Evolutionary conservation across 2,329 filamentous ascomycete species (phyloP).

Genomic region (Scytalidium sp.): DNA sequence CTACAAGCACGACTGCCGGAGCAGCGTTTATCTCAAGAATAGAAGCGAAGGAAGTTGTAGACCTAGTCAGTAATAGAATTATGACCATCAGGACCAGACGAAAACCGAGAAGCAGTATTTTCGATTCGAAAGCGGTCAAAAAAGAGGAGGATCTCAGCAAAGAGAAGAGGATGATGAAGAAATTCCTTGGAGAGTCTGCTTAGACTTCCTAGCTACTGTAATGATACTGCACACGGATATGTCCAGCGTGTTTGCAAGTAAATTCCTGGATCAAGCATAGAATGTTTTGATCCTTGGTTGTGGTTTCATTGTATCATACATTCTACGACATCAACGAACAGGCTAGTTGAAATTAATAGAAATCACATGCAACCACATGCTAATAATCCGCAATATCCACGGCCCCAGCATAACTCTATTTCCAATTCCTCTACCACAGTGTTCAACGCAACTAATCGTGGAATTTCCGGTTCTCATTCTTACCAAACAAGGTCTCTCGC

Average conservation of each 20-base stretch:
- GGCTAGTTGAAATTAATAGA: not conserved
- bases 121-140: constrained; percentile 16
- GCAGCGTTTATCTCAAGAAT: constrained; percentile 69
- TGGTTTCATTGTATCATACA: constrained; percentile 30
- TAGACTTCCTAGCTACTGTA: not conserved
- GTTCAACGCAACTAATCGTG: constrained; percentile 61
- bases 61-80: constrained; percentile 72
- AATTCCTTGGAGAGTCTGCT: constrained; percentile 17
- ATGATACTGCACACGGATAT: not conserved
- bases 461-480: constrained; percentile 95
- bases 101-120: constrained; percentile 69
- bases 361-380: not conserved
- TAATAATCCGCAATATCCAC: not conserved
- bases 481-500: constrained; percentile 83
- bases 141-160: constrained; percentile 34
- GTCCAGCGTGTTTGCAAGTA: not conserved
- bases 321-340: constrained; percentile 21
- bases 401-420: not conserved
- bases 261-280: not conserved
- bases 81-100: constrained; percentile 56
- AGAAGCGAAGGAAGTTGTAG: constrained; percentile 73
- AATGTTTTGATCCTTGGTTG: not conserved
- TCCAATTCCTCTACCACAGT: not conserved
- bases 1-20: constrained; percentile 68
- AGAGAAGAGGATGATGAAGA: constrained; percentile 21